These are phyloP conservation scores for Suillus lakei DNA, from an alignment of 768 basidiomycete species.

Conservation along the genomic window DNA sequence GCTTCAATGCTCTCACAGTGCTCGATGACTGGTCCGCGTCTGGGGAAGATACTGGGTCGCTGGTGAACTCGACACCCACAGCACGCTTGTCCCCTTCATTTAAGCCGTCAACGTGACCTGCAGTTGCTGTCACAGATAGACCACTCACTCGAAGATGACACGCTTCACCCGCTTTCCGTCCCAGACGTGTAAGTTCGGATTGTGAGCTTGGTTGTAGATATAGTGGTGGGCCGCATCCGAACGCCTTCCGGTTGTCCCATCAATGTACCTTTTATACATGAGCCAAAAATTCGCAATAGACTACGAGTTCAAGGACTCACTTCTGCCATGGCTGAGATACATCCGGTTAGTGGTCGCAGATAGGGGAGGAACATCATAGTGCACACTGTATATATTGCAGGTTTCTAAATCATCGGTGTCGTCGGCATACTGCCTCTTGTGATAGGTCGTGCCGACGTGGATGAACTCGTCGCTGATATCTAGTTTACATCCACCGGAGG, in stretches of 20 bases:
- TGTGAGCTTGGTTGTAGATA: slow-evolving; percentile 51
- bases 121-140: not conserved
- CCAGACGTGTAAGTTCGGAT: slow-evolving; percentile 47
- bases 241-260: slow-evolving; percentile 53
- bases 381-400: slow-evolving; percentile 52
- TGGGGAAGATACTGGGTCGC: slow-evolving; percentile 28
- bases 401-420: slow-evolving; percentile 52
- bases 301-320: slow-evolving; percentile 33
- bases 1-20: slow-evolving; percentile 42
- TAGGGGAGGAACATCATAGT: slow-evolving; percentile 15
- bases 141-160: slow-evolving; percentile 52
- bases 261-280: slow-evolving; percentile 52
- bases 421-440: slow-evolving; percentile 47
- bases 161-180: slow-evolving; percentile 48
- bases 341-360: not conserved
- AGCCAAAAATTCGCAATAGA: no score
- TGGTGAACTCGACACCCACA: slow-evolving; percentile 57
- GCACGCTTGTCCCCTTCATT: slow-evolving; percentile 31
- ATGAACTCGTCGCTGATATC: slow-evolving; percentile 52
- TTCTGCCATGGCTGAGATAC: slow-evolving; percentile 53
- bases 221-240: slow-evolving; percentile 60
- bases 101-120: not conserved
- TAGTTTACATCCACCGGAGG: slow-evolving; percentile 34
- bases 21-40: slow-evolving; percentile 26
- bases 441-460: slow-evolving; percentile 48